Base-by-base conservation (phyloP, 108 stramenopile species). In the Cylindrotheca closterium region DNA sequence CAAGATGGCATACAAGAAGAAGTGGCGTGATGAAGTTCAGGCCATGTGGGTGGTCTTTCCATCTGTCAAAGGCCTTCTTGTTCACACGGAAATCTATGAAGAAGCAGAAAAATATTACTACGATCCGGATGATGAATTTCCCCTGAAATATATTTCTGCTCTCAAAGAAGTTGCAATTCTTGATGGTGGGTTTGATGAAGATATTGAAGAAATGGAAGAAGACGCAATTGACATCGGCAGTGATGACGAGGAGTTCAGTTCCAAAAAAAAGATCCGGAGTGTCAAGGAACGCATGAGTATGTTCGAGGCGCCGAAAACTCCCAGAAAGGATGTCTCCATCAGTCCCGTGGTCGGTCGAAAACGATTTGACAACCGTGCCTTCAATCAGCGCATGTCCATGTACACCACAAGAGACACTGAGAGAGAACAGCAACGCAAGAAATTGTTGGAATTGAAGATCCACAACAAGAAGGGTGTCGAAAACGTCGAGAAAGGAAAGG, bases 101-200 rank as follows among this genome's bases (percentile, higher is more conserved):
- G 69, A 60, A n/a, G 69, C 69, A 2, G 69, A 70, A 51, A 65
- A 65, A 8, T 29, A 54, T 25, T 65, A 54, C 52, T 34, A 34
- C 21, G 45, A 47, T 29, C 51, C 30, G 4, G 48, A 50, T 0
- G 62, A 63, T 24, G 62, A 63, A 32, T 58, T 71, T 25, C 62
- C 70, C 8, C 21, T 71, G 25, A 49, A 62, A 22, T 30, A 62
- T 26, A 2, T 49, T 7, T 54, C 55, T 10, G 70, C 70, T 45
- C 56, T 71, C 17, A 42, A 62, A 3, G 30, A 28, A 27, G 27
- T 62, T 28, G 60, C 60, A 29, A 37, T 62, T 27, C 18, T 31
- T 18, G 58, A 12, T 23, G 45, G 24, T 8, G 61, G 45, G 10
- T 29, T 31, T 5, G 15, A 60, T 2, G 45, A 22, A 7, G 52